Conservation (phyloP, 2,329 filamentous ascomycete genomes). For the Amylocarpus encephaloides region DNA sequence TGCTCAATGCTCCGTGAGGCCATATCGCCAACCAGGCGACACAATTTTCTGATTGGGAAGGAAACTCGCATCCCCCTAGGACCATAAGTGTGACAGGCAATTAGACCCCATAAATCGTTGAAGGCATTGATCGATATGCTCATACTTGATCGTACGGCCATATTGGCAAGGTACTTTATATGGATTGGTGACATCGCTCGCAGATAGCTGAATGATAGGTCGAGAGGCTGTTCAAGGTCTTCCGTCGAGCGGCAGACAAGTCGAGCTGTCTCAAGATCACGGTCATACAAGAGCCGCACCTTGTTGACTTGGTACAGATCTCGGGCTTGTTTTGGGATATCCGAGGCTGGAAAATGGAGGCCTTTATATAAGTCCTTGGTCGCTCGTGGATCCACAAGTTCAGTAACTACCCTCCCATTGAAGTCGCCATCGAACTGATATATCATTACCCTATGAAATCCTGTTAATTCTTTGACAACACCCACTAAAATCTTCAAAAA, state of each 20-base stretch:
- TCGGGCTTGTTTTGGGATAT: conserved; percentile 77
- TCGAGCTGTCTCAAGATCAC: conserved; percentile 71
- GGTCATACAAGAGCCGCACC: conserved; percentile 79
- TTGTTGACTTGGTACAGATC: conserved; percentile 90
- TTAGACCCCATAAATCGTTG: conserved; percentile 78
- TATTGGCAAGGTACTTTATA: conserved; percentile 78
- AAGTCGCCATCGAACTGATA: conserved; percentile 81
- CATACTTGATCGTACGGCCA: conserved; percentile 92
- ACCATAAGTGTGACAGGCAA: conserved; percentile 80
- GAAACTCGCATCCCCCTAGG: conserved; percentile 77
- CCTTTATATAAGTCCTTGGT: conserved; percentile 83
- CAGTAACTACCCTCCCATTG: conserved; percentile 83
- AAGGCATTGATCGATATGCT: conserved; percentile 89
- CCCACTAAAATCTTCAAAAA: conserved; percentile 79
- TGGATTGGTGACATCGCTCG: conserved; percentile 89
- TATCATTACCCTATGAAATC: conserved; percentile 88
- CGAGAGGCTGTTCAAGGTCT: conserved; percentile 68
- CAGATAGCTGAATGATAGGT: conserved; percentile 66
- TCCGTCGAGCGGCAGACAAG: conserved; percentile 72
- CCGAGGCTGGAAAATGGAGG: conserved; percentile 80
- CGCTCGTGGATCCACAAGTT: conserved; percentile 72
- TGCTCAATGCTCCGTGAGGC: conserved; percentile 84
- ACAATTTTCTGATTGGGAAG: conserved; percentile 90
- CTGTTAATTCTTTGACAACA: conserved; percentile 81
- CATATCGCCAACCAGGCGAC: conserved; percentile 76